Evolutionary conservation across 371 early-diverging fungal species (phyloP).

Genomic region (Choanephora cucurbitarum): DNA sequence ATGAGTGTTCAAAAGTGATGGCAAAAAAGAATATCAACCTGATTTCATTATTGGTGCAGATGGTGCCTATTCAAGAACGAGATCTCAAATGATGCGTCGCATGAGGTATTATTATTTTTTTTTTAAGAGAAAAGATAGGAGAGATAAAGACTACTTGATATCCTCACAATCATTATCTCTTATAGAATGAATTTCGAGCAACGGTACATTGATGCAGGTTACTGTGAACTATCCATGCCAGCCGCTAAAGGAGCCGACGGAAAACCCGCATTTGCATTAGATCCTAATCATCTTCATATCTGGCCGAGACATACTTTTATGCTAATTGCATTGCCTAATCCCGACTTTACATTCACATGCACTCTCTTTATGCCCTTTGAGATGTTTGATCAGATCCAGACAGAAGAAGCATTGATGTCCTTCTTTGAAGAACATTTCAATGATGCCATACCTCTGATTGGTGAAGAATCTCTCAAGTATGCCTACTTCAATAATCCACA

Average conservation of each 20-base stretch:
- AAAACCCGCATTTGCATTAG: constrained; percentile 74
- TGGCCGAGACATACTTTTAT: constrained; percentile 96
- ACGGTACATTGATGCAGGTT: constrained; percentile 88
- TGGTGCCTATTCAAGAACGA: constrained; percentile 86
- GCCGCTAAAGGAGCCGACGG: constrained; percentile 54
- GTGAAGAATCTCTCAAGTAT: constrained; percentile 61
- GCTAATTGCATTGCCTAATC: constrained; percentile 96
- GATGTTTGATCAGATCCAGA: constrained; percentile 81
- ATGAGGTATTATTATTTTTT: constrained; percentile 50
- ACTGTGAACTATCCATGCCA: constrained; percentile 87
- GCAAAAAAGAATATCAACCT: constrained; percentile 29
- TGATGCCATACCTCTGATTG: constrained; percentile 84
- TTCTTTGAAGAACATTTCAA: constrained; percentile 84
- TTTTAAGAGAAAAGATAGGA: neutral
- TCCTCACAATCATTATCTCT: no score
- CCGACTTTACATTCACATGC: constrained; percentile 91
- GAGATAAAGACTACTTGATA: no score
- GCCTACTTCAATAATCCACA: constrained; percentile 86
- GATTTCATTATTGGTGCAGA: constrained; percentile 96
- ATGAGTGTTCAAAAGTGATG: constrained; percentile 4
- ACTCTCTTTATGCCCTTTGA: constrained; percentile 94
- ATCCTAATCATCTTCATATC: constrained; percentile 93
- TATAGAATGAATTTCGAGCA: constrained; percentile 82
- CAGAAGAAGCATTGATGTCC: constrained; percentile 60
- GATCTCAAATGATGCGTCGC: constrained; percentile 76